Conservation (phyloP, 2,329 filamentous ascomycete species). For the Colletotrichum scovillei region DNA sequence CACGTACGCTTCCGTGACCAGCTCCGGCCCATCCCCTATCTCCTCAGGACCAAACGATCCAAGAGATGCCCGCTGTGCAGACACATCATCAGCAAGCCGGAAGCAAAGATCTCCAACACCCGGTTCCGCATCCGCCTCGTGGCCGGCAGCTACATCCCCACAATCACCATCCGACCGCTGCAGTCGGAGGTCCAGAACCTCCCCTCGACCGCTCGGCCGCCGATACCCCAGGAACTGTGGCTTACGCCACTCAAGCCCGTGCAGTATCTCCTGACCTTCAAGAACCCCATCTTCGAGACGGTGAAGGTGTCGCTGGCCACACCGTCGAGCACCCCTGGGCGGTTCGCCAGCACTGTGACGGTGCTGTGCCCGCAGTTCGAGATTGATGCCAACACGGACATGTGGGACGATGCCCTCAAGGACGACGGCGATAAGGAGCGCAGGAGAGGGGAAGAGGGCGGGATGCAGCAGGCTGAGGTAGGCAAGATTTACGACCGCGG, state of each 20-base stretch:
- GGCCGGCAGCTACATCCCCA: constrained; percentile 88
- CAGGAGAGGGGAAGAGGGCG: constrained; percentile 53
- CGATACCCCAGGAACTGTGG: constrained; percentile 50
- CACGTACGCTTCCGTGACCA: constrained; percentile 75
- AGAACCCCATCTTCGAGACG: constrained; percentile 93
- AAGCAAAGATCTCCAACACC: constrained; percentile 88
- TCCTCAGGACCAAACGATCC: constrained; percentile 90
- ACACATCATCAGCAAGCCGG: constrained; percentile 94
- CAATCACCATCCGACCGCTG: constrained; percentile 78
- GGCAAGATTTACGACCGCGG: constrained; percentile 98
- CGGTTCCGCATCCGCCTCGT: constrained; percentile 94
- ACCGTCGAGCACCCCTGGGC: constrained; percentile 80
- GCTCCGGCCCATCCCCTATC: constrained; percentile 82
- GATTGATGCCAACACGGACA: constrained; percentile 89
- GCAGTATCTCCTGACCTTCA: constrained; percentile 90
- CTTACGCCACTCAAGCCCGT: constrained; percentile 70
- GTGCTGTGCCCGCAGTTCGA: constrained; percentile 95
- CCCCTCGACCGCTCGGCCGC: constrained; percentile 39
- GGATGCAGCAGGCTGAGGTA: constrained; percentile 76
- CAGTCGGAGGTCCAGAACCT: constrained; percentile 46
- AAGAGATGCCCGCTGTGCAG: constrained; percentile 94
- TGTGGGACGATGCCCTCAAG: constrained; percentile 88
- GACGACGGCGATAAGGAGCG: constrained; percentile 55
- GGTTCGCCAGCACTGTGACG: constrained; percentile 83
- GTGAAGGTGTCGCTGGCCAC: constrained; percentile 91